A percentile compares a stretch with the other conserved stretches of the same genome.
phyloP scores from a whole-genome alignment of 148 eudicot genomes.

The Linanthus parryae region DNA sequence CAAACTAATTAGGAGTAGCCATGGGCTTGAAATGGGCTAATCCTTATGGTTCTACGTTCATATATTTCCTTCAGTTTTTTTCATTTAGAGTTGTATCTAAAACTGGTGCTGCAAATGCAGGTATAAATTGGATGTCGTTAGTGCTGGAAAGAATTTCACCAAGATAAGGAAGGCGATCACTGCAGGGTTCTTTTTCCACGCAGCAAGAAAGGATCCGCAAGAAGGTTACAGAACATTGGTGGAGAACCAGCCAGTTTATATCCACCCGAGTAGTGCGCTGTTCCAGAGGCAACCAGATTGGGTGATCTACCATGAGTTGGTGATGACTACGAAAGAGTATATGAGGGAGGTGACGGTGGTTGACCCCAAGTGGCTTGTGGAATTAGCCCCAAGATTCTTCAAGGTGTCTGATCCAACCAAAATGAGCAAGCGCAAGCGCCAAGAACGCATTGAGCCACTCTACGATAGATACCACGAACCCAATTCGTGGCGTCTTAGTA shows the following conservation, averaged over 20 bases:
- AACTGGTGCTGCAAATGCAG: too few species aligned
- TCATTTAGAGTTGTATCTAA: too few species aligned
- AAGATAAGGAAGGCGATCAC: slow-evolving; percentile 71
- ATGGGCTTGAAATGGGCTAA: neutral
- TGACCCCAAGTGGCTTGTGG: slow-evolving; percentile 90
- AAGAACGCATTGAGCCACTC: slow-evolving; percentile 91
- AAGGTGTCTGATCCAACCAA: slow-evolving; percentile 86
- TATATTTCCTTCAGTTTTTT: neutral
- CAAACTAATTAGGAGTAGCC: neutral
- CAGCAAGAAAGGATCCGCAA: slow-evolving; percentile 87
- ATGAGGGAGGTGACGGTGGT: slow-evolving; percentile 91
- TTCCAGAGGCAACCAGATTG: slow-evolving; percentile 96
- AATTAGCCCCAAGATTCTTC: slow-evolving; percentile 87
- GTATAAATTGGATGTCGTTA: slow-evolving; percentile 83
- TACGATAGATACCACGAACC: slow-evolving; percentile 96
- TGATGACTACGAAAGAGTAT: slow-evolving; percentile 96
- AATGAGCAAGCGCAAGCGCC: slow-evolving; percentile 94
- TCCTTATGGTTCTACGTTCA: neutral
- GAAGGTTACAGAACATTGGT: slow-evolving; percentile 88
- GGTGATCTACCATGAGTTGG: slow-evolving; percentile 95
- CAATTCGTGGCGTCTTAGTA: slow-evolving; percentile 95
- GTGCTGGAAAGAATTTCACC: slow-evolving; percentile 74
- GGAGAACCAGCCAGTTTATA: slow-evolving; percentile 90
- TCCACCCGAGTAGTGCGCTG: slow-evolving; percentile 91
- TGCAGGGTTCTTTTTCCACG: slow-evolving; percentile 90